Conservation (phyloP, 2,329 filamentous ascomycete genomes). For the Tolypocladium amazonense region DNA sequence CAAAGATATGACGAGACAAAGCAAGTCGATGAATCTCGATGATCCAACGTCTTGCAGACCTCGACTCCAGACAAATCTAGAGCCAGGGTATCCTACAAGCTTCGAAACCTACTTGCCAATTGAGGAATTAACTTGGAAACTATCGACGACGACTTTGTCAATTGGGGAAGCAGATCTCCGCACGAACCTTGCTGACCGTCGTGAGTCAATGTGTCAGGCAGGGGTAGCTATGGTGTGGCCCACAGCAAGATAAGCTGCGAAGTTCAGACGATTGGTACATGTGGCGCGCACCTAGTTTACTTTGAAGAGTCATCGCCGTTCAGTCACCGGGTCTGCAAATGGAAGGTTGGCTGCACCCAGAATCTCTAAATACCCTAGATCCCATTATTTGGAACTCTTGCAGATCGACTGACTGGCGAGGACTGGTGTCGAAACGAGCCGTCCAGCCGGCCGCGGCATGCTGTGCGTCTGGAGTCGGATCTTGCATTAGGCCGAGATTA, state of each 20-base stretch:
- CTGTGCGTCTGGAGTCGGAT: background rate
- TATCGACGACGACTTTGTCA: background rate
- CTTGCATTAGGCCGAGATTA: background rate
- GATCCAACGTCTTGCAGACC: background rate
- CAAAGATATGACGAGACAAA: background rate
- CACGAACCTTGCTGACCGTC: background rate
- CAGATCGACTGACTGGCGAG: background rate
- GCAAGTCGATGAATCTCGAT: background rate
- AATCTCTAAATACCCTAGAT: background rate
- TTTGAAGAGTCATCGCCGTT: background rate
- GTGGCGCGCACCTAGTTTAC: background rate
- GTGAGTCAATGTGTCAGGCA: background rate
- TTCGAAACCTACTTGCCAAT: background rate
- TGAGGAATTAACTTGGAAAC: background rate
- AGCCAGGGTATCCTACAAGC: background rate
- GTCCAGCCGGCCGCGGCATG: background rate
- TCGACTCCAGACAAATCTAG: too few relatives aligned
- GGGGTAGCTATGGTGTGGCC: background rate
- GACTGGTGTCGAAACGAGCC: background rate
- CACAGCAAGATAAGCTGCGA: too few relatives aligned
- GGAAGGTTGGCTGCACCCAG: background rate
- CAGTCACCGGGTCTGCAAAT: background rate
- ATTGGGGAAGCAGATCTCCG: background rate
- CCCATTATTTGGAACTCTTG: background rate
- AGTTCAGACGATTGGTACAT: background rate